Evolutionary conservation across 352 stramenopile species (phyloP).

Genomic region (Elongisporangium undulatum): DNA sequence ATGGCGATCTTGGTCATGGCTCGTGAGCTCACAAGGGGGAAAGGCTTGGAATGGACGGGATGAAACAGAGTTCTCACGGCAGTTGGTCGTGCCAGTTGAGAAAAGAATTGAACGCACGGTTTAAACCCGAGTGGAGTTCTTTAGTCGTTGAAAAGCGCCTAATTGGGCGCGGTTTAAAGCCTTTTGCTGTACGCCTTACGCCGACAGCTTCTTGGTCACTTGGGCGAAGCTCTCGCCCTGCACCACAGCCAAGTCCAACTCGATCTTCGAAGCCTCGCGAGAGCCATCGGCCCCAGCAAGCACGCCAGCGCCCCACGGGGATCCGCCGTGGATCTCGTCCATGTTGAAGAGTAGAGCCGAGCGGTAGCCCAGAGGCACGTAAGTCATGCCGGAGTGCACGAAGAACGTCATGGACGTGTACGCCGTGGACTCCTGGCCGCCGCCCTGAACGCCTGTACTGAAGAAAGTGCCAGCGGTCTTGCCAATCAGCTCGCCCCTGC

Average conservation of each 20-base stretch:
- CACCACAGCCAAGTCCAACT: constrained; percentile 63
- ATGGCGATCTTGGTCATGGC: constrained; percentile 57
- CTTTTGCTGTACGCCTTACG: constrained; percentile 14
- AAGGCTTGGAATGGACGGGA: no score
- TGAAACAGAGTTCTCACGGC: no score
- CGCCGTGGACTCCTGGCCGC: constrained; percentile 75
- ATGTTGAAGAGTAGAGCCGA: constrained; percentile 36
- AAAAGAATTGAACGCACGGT: no score
- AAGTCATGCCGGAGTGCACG: constrained; percentile 75
- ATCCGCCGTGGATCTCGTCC: constrained; percentile 47
- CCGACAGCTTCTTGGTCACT: constrained; percentile 75
- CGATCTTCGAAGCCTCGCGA: constrained; percentile 72
- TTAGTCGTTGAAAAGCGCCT: no score
- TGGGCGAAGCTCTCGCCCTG: constrained; percentile 83
- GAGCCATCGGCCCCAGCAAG: constrained; percentile 60
- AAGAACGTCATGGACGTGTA: constrained; percentile 62
- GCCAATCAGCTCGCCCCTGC: constrained; percentile 44
- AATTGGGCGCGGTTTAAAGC: neutral
- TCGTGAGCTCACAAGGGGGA: no score
- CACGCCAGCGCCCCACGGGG: constrained; percentile 58
- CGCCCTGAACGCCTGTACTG: constrained; percentile 48
- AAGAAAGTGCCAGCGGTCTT: constrained; percentile 75
- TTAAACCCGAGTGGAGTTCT: no score
- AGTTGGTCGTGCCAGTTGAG: no score
- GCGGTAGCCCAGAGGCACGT: constrained; percentile 62